Evolutionary conservation across 2,329 filamentous ascomycete genomes (phyloP), one percentile per base, ranked within the genome.

Genomic region (Fusarium coffeatum): DNA sequence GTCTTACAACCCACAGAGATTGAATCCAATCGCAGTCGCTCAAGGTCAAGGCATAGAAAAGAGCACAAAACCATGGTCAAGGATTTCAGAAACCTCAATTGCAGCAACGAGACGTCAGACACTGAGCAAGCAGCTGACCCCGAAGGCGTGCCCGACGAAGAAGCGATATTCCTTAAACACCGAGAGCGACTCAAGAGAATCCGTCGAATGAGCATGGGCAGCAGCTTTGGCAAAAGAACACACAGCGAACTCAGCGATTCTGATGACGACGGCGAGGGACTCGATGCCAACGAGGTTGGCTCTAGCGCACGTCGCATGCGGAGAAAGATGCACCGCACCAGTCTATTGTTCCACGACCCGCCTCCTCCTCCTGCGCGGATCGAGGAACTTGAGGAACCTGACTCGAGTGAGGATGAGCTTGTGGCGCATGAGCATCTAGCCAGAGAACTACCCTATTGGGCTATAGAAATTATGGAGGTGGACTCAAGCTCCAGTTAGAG

Each of bases 151-250:
- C 61, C 77, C 8, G 81, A 82, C 41, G 80, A 84, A 50, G 76
- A 78, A 25, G 77, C 79, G 15, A 51, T 43, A 25, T 84, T 84
- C 43, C 72, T 80, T 18, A 78, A 75, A 67, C 78, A 77, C 60
- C 82, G 82, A 50, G 81, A 83, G 37, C 82, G 82, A 51, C 78
- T 83, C 37, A 81, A 78, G 55, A 81, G 84, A 54, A 79, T 78
- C 32, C 81, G 81, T 42, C 80, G 85, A 25, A 82, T 85, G 75
- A 86, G 83, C 55, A 82, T 83, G 70, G 85, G 85, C 48, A 87
- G 85, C 69, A 87, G 84, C 76, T 83, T 87, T 56, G 84, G 84
- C 68, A 87, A 87, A 78, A 81, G 85, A 40, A 86, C 84, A 27
- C 83, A 86, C 68, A 85, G 82, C 72, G 85, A 87, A 73, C 82